Evolutionary conservation across 768 basidiomycete species (phyloP).

Genomic region (Lentinus tigrinus): DNA sequence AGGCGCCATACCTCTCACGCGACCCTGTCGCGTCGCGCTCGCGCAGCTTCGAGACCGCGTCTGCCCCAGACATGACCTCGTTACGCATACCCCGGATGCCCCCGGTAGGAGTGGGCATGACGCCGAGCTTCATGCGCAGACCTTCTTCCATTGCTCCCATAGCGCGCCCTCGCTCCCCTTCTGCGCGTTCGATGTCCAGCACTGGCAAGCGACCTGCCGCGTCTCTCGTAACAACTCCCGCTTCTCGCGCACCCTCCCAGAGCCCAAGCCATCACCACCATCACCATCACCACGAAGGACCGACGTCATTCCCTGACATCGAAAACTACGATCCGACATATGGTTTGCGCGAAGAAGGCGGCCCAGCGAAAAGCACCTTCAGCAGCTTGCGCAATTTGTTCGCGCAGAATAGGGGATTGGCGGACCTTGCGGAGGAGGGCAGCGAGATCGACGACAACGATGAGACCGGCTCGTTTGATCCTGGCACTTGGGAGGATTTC

Average conservation of each 20-base stretch:
- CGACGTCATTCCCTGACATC: slow-evolving; percentile 51
- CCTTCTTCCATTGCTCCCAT: slow-evolving; percentile 11
- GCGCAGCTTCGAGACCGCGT: slow-evolving; percentile 17
- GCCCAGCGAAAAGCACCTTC: slow-evolving; percentile 84
- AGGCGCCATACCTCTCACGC: slow-evolving; percentile 80
- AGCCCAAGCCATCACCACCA: slow-evolving; percentile 27
- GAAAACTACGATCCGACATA: slow-evolving; percentile 97
- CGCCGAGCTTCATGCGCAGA: slow-evolving; percentile 13
- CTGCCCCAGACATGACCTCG: slow-evolving; percentile 18
- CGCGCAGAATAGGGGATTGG: slow-evolving; percentile 59
- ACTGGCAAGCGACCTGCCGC: slow-evolving; percentile 20
- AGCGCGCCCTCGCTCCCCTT: slow-evolving; percentile 22
- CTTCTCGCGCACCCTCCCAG: slow-evolving; percentile 8
- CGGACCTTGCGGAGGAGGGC: slow-evolving; percentile 74
- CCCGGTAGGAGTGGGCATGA: slow-evolving; percentile 18
- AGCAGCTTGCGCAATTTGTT: slow-evolving; percentile 76
- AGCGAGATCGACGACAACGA: slow-evolving; percentile 42
- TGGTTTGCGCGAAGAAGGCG: slow-evolving; percentile 87
- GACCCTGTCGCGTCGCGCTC: slow-evolving; percentile 25
- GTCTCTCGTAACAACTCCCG: slow-evolving; percentile 6
- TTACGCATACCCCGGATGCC: slow-evolving; percentile 19
- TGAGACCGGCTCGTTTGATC: slow-evolving; percentile 54
- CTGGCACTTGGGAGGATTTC: slow-evolving; percentile 70
- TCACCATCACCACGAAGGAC: slow-evolving; percentile 21
- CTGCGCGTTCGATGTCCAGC: slow-evolving; percentile 22